A percentile compares a stretch with the other conserved stretches of the same genome.
Conservation (phyloP, 73 alveolate genomes). For the Blepharisma japonicum region DNA sequence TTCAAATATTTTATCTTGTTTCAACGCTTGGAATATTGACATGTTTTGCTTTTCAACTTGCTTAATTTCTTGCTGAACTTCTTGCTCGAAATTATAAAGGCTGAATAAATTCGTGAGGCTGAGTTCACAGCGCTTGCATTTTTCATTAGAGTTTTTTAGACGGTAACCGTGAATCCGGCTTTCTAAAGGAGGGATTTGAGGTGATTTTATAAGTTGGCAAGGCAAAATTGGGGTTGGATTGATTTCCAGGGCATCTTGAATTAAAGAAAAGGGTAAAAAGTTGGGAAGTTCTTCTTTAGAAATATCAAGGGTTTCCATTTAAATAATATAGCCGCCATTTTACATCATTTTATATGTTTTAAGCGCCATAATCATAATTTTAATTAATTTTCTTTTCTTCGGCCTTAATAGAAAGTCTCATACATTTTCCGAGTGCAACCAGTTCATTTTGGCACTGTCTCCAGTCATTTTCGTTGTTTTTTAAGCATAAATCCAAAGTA, state of each 20-base stretch:
- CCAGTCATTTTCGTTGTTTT: not conserved
- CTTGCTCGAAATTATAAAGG: slow-evolving; percentile 5
- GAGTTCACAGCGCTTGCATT: not conserved
- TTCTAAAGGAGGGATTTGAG: not conserved
- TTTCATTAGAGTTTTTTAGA: not conserved
- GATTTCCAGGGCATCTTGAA: slow-evolving; percentile 24
- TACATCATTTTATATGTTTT: not conserved
- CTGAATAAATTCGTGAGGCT: not conserved
- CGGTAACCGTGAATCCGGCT: not conserved
- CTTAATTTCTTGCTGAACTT: not conserved
- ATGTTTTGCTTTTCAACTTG: too few relatives aligned
- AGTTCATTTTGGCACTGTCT: not conserved
- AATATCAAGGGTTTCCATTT: slow-evolving; percentile 25
- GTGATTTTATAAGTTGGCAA: not conserved
- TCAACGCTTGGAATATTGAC: too few relatives aligned
- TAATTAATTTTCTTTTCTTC: not conserved
- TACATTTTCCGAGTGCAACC: not conserved
- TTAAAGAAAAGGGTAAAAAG: slow-evolving; percentile 4
- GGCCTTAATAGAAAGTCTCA: not conserved
- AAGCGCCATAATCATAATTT: slow-evolving; percentile 4
- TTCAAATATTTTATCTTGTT: too few relatives aligned
- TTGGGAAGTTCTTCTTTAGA: slow-evolving; percentile 2
- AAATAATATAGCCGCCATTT: slow-evolving; percentile 27
- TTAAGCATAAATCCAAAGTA: not conserved
- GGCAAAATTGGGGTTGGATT: not conserved